These are phyloP conservation scores for Xerophyta viscosa DNA, from an alignment of 106 monocot species.

Conservation along the genomic window DNA sequence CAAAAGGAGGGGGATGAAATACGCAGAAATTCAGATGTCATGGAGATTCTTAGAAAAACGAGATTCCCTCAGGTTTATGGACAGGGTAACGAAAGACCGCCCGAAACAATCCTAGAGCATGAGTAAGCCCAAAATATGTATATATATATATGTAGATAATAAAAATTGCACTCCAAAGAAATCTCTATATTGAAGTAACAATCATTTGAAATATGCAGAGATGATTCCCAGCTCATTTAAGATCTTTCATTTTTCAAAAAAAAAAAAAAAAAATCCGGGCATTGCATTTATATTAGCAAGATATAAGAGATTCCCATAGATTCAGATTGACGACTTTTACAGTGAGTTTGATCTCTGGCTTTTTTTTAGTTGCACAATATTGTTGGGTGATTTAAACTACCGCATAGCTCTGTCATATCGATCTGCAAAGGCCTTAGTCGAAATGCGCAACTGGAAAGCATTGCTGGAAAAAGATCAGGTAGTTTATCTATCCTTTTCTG, in stretches of 20 bases:
- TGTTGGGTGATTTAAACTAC: slow-evolving; percentile 84
- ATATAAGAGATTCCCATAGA: no score
- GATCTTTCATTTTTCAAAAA: no score
- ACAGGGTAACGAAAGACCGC: slow-evolving; percentile 30
- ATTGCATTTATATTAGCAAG: no score
- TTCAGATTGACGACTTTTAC: no score
- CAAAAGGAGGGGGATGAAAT: slow-evolving; percentile 82
- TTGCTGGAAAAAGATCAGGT: slow-evolving; percentile 83
- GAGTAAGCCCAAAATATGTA: slow-evolving; percentile 27
- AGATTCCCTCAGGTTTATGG: slow-evolving; percentile 57
- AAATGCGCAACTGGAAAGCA: slow-evolving; percentile 77
- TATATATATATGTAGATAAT: no score
- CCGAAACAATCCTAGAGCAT: slow-evolving; percentile 74
- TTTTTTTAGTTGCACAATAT: slow-evolving; percentile 51
- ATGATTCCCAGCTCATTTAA: no score
- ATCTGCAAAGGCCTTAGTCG: slow-evolving; percentile 58
- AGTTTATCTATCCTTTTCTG: slow-evolving; percentile 5
- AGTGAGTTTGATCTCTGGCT: not conserved
- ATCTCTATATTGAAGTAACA: no score
- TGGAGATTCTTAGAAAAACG: slow-evolving; percentile 73
- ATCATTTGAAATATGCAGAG: no score
- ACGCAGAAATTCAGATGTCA: slow-evolving; percentile 71
- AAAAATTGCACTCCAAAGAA: no score
- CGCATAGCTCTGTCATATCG: slow-evolving; percentile 78
- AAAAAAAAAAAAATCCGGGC: no score